Evolutionary conservation across 2,329 filamentous ascomycete genomes (phyloP).

Genomic region (Penicillium sp.): DNA sequence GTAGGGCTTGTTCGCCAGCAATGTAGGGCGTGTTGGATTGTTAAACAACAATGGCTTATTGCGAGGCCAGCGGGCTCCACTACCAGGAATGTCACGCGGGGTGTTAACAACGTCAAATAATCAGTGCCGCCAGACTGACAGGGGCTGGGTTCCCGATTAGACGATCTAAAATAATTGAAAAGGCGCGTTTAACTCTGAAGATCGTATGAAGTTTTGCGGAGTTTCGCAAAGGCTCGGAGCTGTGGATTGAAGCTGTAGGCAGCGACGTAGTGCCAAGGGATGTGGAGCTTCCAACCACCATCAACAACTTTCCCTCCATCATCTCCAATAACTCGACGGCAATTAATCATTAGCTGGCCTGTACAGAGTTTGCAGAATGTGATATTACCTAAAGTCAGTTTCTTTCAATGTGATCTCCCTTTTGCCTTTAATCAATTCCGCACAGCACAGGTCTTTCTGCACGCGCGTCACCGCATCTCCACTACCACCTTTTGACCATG

Average conservation of each 20-base stretch:
- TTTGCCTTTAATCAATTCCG: background rate
- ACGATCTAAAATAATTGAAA: background rate
- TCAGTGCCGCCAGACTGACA: background rate
- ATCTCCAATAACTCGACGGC: background rate
- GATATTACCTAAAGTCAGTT: background rate
- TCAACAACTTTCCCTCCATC: background rate
- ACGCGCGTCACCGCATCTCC: background rate
- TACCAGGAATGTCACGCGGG: constrained; percentile 16
- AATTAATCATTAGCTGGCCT: background rate
- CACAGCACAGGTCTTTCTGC: background rate
- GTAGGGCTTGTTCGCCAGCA: constrained; percentile 12
- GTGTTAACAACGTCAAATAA: constrained; percentile 9
- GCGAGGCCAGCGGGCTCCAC: constrained; percentile 13
- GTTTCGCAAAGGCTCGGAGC: background rate
- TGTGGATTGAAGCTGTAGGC: background rate
- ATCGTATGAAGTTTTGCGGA: background rate
- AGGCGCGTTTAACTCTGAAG: background rate
- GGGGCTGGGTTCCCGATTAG: background rate
- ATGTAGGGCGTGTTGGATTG: constrained; percentile 21
- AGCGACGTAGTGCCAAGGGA: background rate
- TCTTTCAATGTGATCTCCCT: background rate
- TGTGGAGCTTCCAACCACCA: background rate
- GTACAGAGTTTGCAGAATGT: background rate
- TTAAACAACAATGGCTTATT: constrained; percentile 8
- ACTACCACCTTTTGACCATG: background rate